phyloP scores from a whole-genome alignment of 176 grass and related monocot genomes.

The Leersia perrieri region DNA sequence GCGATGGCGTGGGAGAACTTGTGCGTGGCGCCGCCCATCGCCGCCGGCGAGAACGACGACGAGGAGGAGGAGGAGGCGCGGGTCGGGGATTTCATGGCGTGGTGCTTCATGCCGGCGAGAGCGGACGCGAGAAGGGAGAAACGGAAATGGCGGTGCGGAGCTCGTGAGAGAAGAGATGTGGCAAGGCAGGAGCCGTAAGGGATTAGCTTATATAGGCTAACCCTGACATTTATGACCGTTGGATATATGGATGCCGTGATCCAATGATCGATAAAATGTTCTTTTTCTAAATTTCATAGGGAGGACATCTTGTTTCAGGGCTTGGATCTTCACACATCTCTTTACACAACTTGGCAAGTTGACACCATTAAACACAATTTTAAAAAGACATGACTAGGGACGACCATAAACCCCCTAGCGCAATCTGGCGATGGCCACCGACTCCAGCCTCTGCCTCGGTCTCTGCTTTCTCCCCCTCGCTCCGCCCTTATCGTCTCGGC shows the following conservation, averaged over 20 bases:
- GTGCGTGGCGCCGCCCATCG: not conserved
- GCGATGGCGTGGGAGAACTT: slow-evolving; percentile 37
- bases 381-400: too few relatives aligned
- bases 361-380: too few relatives aligned
- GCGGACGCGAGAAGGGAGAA: slow-evolving; percentile 8
- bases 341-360: too few relatives aligned
- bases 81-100: slow-evolving; percentile 20
- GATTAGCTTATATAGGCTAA: slow-evolving; percentile 21
- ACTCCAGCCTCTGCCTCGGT: too few relatives aligned
- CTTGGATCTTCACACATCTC: too few relatives aligned
- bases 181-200: too few relatives aligned
- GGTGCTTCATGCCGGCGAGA: slow-evolving; percentile 28
- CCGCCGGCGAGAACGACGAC: not conserved
- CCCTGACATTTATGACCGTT: not conserved
- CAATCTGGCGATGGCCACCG: too few relatives aligned
- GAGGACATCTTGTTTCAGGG: too few relatives aligned
- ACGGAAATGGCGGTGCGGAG: not conserved
- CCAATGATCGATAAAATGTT: not conserved
- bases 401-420: too few relatives aligned
- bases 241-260: too few relatives aligned
- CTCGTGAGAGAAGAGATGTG: not conserved
- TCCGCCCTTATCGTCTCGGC: too few relatives aligned
- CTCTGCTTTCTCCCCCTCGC: too few relatives aligned
- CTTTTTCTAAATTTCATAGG: not conserved
- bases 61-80: not conserved